Base-by-base conservation (phyloP, 2,329 filamentous ascomycete genomes). In the Botrytis hyacinthi region DNA sequence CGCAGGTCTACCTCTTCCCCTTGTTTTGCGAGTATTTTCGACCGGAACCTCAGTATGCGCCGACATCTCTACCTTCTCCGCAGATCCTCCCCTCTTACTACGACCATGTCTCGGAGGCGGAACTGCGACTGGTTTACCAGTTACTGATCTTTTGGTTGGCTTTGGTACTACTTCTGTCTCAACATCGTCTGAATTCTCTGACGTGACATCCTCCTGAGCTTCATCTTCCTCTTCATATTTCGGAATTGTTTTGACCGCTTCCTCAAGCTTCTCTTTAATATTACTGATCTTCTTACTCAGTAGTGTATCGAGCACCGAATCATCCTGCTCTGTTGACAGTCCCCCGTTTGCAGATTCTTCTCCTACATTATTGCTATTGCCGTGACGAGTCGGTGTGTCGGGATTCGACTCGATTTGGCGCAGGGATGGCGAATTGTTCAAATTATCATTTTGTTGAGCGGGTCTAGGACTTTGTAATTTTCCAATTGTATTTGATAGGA, bases 361-460 rank as follows among this genome's bases (percentile, higher is more conserved):
- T 42, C n/a, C 66, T 3, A 32, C n/a, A 32, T 54, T 68, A 12
- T 68, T 57, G 48, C 37, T 22, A 7, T 20, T 68, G 66, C 48
- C 66, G 66, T 68, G 66, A 68, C 66, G 66, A 22, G 66, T 68
- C n/a, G 66, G 66, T 20, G 66, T 68, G 54, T 57, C 48, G 37
- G 48, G 40, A 57, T 29, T 37, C 5, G 48, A 68, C n/a, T 68
- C 35, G 18, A n/a, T 57, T 2, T 57, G 26, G 18, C 26, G 66
- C 48, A 68, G 35, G n/a, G 66, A 68, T 68, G 66, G 54, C 8
- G 66, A 68, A 32, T 68, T 51, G 29, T 37, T 37, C 7, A n/a
- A 7, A 57, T 44, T 42, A 1, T 42, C 66, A 42, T 68, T 32
- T 10, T 68, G 66, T 10, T 57, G 66, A 16, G 35, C 54, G 7